Conservation (phyloP, 2,329 filamentous ascomycete genomes). For the Ilyonectria sp. region DNA sequence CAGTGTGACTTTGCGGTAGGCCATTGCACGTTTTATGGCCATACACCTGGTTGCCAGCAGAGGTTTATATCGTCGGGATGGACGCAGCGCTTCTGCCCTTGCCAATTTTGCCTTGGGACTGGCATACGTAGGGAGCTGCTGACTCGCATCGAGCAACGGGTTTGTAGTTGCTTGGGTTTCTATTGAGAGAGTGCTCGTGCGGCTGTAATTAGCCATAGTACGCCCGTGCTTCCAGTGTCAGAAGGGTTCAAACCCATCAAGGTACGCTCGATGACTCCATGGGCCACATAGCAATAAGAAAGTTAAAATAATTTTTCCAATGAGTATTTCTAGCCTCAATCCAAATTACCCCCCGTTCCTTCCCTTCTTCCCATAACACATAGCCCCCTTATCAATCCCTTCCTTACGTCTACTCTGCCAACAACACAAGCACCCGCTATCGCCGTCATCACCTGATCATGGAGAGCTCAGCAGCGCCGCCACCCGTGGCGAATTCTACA, state of each 20-base stretch:
- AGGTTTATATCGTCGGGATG: not conserved
- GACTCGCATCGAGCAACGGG: not conserved
- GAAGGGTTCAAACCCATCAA: not conserved
- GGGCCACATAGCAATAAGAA: not conserved
- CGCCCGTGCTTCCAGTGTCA: too few species aligned
- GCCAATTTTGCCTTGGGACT: not conserved
- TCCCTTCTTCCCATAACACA: slow-evolving; percentile 1
- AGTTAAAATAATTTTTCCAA: not conserved
- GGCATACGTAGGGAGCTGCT: not conserved
- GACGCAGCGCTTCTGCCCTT: slow-evolving; percentile 1
- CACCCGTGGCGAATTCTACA: not conserved
- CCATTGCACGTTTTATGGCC: not conserved
- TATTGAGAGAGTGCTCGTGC: not conserved
- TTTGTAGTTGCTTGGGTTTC: not conserved
- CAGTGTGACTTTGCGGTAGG: not conserved
- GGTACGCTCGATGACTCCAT: not conserved
- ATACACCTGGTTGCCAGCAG: not conserved
- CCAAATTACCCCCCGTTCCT: not conserved
- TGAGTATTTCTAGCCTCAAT: not conserved
- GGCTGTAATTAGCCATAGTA: not conserved
- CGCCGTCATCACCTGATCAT: slow-evolving; percentile 12
- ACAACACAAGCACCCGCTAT: slow-evolving; percentile 1
- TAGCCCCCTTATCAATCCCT: slow-evolving; percentile 1
- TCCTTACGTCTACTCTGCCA: slow-evolving; percentile 1
- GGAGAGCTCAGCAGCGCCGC: slow-evolving; percentile 17